A percentile compares a stretch with the other conserved stretches of the same genome.
These are phyloP conservation scores for Xerocomus potaroensis DNA, from an alignment of 768 basidiomycete species.

Conservation along the genomic window DNA sequence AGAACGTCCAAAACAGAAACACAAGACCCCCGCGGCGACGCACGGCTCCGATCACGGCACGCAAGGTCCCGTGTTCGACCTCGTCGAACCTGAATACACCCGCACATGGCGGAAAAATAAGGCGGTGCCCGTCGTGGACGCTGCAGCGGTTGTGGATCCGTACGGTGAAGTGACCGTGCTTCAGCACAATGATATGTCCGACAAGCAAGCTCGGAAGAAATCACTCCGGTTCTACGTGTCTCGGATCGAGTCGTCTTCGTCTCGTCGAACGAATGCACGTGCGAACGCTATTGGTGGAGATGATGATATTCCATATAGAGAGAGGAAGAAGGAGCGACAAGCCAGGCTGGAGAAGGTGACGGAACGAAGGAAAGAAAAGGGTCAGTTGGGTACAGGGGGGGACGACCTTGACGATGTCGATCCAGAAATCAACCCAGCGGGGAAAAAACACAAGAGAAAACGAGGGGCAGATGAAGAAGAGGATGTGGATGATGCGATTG, in stretches of 20 bases:
- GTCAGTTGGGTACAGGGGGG: constrained; percentile 46
- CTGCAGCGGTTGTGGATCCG: constrained; percentile 25
- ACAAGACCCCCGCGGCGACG: constrained; percentile 37
- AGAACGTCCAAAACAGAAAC: constrained; percentile 57
- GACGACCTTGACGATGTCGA: constrained; percentile 63
- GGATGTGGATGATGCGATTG: constrained; percentile 52
- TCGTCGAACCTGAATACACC: constrained; percentile 67
- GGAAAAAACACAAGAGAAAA: constrained; percentile 38
- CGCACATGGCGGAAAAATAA: constrained; percentile 21
- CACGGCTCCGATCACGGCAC: constrained; percentile 15
- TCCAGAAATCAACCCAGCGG: constrained; percentile 34
- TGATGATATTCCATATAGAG: constrained; percentile 90
- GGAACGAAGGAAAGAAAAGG: constrained; percentile 32
- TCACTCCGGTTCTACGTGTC: constrained; percentile 91
- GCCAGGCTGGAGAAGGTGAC: constrained; percentile 46
- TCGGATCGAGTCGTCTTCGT: constrained; percentile 79
- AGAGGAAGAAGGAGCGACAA: constrained; percentile 63
- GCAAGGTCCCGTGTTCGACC: constrained; percentile 56
- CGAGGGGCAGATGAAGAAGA: constrained; percentile 37
- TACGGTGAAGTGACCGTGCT: constrained; percentile 76
- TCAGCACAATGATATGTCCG: constrained; percentile 66
- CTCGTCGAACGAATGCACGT: constrained; percentile 70
- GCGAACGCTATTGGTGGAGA: constrained; percentile 77
- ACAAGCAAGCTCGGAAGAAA: constrained; percentile 79
- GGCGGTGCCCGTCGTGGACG: constrained; percentile 1